phyloP scores from a whole-genome alignment of 352 stramenopile genomes.

The Pythium graminicola region DNA sequence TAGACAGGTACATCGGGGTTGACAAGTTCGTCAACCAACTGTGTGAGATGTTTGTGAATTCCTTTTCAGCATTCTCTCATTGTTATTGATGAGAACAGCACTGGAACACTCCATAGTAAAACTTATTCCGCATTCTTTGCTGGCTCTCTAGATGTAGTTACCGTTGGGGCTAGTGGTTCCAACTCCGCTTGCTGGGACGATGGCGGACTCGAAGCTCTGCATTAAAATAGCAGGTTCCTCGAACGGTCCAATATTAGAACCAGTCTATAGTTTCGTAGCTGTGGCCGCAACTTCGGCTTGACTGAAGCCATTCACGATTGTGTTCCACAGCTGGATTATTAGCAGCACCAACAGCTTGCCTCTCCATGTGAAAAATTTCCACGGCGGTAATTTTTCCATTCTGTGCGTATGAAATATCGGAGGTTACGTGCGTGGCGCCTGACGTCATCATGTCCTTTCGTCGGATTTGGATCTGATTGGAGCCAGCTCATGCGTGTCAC shows the following conservation, averaged over 20 bases:
- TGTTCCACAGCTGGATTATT: too few relatives aligned
- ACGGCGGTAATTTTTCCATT: slow-evolving; percentile 1
- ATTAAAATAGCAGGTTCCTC: too few relatives aligned
- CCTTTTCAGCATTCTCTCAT: neutral
- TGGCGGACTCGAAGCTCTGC: neutral
- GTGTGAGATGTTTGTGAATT: neutral
- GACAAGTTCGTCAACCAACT: neutral
- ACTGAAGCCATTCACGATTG: neutral
- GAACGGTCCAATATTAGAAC: too few relatives aligned
- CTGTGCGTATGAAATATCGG: neutral
- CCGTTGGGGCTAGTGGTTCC: slow-evolving; percentile 6
- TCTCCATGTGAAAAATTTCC: neutral
- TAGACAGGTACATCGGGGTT: slow-evolving; percentile 1
- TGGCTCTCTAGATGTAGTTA: neutral
- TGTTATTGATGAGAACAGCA: neutral
- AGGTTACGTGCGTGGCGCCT: slow-evolving; percentile 12
- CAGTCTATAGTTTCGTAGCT: neutral
- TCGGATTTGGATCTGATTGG: slow-evolving; percentile 11
- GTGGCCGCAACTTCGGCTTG: neutral
- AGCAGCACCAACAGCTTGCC: too few relatives aligned
- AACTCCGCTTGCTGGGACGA: slow-evolving; percentile 5
- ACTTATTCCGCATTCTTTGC: neutral
- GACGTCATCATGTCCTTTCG: slow-evolving; percentile 24
- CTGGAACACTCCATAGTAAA: neutral
- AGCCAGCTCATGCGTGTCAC: slow-evolving; percentile 18